Evolutionary conservation across 2,329 filamentous ascomycete species (phyloP).

Genomic region (Pseudocercospora vitis): DNA sequence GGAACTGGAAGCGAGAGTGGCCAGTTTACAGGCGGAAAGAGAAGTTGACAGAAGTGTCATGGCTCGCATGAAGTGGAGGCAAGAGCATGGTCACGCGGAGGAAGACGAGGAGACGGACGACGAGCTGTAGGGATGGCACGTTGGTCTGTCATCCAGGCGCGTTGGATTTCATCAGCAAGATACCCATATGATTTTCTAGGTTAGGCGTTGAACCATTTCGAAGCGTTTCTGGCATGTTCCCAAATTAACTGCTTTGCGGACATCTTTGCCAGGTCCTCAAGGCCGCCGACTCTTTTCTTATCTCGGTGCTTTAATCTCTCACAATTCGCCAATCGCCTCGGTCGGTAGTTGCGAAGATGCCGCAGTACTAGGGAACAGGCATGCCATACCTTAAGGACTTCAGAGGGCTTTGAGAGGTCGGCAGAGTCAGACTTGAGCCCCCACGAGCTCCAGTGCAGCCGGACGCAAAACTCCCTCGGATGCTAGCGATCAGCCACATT

Average conservation of each 20-base stretch:
- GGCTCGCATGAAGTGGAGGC: conserved; percentile 42
- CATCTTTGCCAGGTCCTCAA: too few relatives aligned
- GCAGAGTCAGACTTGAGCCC: conserved; percentile 10
- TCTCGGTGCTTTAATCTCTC: too few relatives aligned
- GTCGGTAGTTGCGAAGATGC: too few relatives aligned
- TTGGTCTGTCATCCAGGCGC: neutral
- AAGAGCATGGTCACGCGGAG: conserved; percentile 9
- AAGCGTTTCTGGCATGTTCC: neutral
- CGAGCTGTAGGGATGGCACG: conserved; percentile 6
- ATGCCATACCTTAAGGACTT: too few relatives aligned
- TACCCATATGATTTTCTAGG: neutral
- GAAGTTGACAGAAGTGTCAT: conserved; percentile 55
- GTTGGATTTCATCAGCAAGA: neutral
- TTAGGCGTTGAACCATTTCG: neutral
- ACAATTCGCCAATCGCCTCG: too few relatives aligned
- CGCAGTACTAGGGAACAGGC: too few relatives aligned
- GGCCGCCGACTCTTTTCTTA: too few relatives aligned
- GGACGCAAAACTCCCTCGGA: conserved; percentile 36
- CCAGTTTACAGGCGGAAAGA: conserved; percentile 55
- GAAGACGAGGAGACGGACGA: conserved; percentile 16
- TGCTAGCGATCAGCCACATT: conserved; percentile 34
- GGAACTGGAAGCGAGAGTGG: conserved; percentile 67
- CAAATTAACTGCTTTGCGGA: too few relatives aligned
- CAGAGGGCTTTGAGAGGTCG: conserved; percentile 10
- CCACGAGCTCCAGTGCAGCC: conserved; percentile 13